These are phyloP conservation scores for Dendrobium huoshanense DNA, from an alignment of 106 monocot species.

Conservation along the genomic window DNA sequence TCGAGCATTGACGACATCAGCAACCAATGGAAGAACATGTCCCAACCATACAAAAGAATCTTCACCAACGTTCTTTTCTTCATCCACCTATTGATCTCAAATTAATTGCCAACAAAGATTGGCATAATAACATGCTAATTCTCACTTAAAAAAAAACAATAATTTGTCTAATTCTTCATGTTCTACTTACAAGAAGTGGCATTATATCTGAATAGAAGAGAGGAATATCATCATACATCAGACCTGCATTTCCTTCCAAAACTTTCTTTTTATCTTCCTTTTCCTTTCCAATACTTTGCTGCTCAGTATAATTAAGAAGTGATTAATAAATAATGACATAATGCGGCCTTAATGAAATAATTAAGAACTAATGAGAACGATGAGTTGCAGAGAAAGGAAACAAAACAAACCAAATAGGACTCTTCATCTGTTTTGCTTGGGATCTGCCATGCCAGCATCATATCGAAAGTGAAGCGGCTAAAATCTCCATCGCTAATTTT, in stretches of 20 bases:
- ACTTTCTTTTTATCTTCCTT: constrained; percentile 49
- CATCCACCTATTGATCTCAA: constrained; percentile 48
- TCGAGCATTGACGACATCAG: constrained; percentile 64
- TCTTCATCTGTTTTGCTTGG: constrained; percentile 32
- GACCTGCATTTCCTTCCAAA: constrained; percentile 28
- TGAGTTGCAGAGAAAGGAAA: neutral
- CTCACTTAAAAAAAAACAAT: neutral
- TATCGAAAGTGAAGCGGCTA: constrained; percentile 75
- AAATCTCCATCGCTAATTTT: constrained; percentile 51
- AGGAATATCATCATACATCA: constrained; percentile 62
- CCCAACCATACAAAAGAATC: constrained; percentile 82
- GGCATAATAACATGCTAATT: neutral
- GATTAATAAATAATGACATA: neutral
- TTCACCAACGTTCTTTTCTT: constrained; percentile 60
- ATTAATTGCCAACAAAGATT: constrained; percentile 1
- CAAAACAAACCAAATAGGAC: constrained; percentile 21
- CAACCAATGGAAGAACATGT: constrained; percentile 58
- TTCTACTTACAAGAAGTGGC: constrained; percentile 78
- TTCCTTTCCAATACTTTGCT: constrained; percentile 69
- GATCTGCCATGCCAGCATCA: constrained; percentile 88
- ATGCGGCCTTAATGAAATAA: no score
- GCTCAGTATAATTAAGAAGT: neutral
- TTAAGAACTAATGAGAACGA: neutral
- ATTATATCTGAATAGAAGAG: constrained; percentile 93
- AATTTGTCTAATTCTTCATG: neutral